Evolutionary conservation across 2,329 filamentous ascomycete species (phyloP), one percentile per base, ranked within the genome.

Genomic region (Cadophora gregata): DNA sequence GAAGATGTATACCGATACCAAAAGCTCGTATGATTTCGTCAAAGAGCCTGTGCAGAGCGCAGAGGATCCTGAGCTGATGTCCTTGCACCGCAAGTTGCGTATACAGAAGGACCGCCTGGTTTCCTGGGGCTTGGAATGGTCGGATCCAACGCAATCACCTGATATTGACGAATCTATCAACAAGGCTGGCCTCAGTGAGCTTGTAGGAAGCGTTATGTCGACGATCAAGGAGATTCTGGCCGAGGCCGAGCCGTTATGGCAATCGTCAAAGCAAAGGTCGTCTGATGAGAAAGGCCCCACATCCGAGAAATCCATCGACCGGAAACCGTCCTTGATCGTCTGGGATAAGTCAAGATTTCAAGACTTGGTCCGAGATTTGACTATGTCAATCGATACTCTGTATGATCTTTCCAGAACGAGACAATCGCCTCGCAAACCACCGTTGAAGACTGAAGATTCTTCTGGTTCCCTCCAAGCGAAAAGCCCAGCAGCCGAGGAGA

Each of bases 61-160:
- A 73, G 81, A 90, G 75, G 84, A 89, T 76, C 90, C 90, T 27
- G 90, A 93, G 70, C 86, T 92, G 75, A 88, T 89, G 74, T 84
- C 86, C 19, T 81, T 94, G 36, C 90, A 93, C 76, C 88, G 90
- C 69, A 93, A 92, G 77, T 86, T 93, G 70, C 86, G 90, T 70
- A 93, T 93, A 71, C 92, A 94, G 74, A 75, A 76, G 64, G 90
- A 93, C 79, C 85, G 92, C 19, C 82, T 94, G 56, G 88, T 92
- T 66, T 90, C 88, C 67, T 95, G 92, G 92, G 92, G 91, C 0
- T 81, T 93, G 62, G 90, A 93, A 77, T 95, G 92, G 92, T 91
- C 88, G 64, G 91, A 93, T 76, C 88, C 89, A 51, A 80, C 80
- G 19, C 85, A 89, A 74, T 84, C 88, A 67, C 86, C 87, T 73